phyloP scores from a whole-genome alignment of 331 rosid genomes.

The Telfairia occidentalis region DNA sequence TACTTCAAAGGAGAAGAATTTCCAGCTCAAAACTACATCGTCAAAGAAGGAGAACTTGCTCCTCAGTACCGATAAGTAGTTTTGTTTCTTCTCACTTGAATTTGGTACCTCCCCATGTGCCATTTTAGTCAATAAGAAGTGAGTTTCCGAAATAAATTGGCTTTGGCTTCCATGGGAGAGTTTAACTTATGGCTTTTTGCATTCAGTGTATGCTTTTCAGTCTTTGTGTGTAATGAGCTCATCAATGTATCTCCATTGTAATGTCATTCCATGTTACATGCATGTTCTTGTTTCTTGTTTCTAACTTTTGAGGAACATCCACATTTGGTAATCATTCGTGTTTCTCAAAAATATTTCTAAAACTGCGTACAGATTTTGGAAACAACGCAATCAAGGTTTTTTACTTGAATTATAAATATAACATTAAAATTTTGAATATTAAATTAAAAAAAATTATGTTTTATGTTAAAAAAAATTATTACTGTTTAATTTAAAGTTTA shows the following conservation, averaged over 20 bases:
- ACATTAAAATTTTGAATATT: too few relatives aligned
- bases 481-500: too few relatives aligned
- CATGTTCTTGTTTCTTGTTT: too few relatives aligned
- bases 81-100: background rate
- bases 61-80: constrained; percentile 58
- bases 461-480: too few relatives aligned
- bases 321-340: too few relatives aligned
- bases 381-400: too few relatives aligned
- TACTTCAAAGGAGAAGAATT: constrained; percentile 88
- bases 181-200: background rate
- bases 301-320: too few relatives aligned
- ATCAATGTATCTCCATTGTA: background rate
- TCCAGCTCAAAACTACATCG: constrained; percentile 84
- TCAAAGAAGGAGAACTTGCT: constrained; percentile 77
- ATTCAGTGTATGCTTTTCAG: background rate
- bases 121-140: background rate
- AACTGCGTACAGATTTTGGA: too few relatives aligned
- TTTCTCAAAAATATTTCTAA: too few relatives aligned
- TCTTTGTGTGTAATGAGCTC: background rate
- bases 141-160: background rate
- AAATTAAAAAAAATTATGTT: too few relatives aligned
- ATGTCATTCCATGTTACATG: background rate
- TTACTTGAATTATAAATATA: too few relatives aligned
- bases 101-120: background rate
- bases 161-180: background rate